Base-by-base conservation (phyloP, 148 eudicot genomes). In the Linanthus parryae region DNA sequence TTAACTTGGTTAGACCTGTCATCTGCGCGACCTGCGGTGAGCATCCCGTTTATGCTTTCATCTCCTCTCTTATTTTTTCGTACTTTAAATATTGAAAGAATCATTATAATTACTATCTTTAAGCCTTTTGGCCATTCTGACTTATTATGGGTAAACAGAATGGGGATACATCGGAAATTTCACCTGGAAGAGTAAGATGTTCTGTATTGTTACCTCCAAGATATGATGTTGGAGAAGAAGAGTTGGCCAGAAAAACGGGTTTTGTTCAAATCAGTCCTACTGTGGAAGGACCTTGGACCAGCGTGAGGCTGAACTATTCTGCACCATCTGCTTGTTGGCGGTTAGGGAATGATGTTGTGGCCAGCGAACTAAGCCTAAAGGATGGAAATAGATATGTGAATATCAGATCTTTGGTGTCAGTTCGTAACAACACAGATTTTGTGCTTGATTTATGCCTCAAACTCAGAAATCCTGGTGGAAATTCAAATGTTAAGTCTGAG, bases 271-370 rank as follows among this genome's bases (percentile, higher is more conserved):
- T 87, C 39, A 92, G 98, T 63, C 96, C 98, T 30, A 55, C 78
- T 39, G 72, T 58, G 35, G 91, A 84, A 62, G 98, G 98, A 46
- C 96, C 98, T 25, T 92, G 98, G 98, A 92, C 96, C 60, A 55
- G 68, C 34, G 82, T 92, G 52, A 82, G 87, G 73, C 65, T 92
- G 50, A 92, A 92, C 44, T 92, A 92, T 64, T 84, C 87, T 54
- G 86, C 98, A 62, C 94, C 95, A 65, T 81, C 88, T 69, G 94
- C 96, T 59, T 87, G 94, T 63, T 92, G 94, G 98, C 73, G 81
- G 64, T 65, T 92, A 43, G 96, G 98, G 49, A 73, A 76, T 68
- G 82, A 78, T 57, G 81, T 92, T 39, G 96, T 92, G 72, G 98
- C 96, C 33, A 84, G 96, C 73, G 98, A 92, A 84, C 90, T 87